phyloP scores from a whole-genome alignment of 2,329 filamentous ascomycete genomes.

The Stachybotrys chartarum region DNA sequence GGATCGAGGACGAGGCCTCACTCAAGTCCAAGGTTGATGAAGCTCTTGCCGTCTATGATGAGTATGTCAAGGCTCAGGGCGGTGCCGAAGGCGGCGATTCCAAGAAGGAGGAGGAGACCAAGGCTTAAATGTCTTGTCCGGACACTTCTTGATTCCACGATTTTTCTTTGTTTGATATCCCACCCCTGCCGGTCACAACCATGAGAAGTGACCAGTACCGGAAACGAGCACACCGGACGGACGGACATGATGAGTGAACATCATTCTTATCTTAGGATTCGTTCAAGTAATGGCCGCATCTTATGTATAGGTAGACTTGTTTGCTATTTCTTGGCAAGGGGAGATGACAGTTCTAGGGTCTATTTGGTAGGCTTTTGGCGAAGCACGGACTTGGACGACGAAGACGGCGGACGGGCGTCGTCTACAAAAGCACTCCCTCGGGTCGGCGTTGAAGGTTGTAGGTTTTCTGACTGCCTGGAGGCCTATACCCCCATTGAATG shows the following conservation, averaged over 20 bases:
- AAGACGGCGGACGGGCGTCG: constrained; percentile 9
- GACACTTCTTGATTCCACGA: constrained; percentile 6
- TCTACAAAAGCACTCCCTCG: constrained; percentile 19
- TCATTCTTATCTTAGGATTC: constrained; percentile 18
- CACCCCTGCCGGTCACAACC: too few relatives aligned
- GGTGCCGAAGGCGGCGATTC: constrained; percentile 30
- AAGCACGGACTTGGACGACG: background rate
- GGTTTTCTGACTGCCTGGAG: constrained; percentile 32
- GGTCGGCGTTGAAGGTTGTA: constrained; percentile 33
- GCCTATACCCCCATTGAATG: constrained; percentile 32
- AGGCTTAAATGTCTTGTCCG: constrained; percentile 25
- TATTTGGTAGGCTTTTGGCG: constrained; percentile 11
- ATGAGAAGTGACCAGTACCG: background rate
- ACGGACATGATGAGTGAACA: constrained; percentile 17
- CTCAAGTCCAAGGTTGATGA: constrained; percentile 96
- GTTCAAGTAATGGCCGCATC: constrained; percentile 11
- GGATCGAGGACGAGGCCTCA: constrained; percentile 81
- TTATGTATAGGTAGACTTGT: constrained; percentile 34
- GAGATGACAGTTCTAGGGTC: constrained; percentile 26
- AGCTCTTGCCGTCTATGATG: constrained; percentile 93
- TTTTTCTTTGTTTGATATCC: constrained; percentile 21
- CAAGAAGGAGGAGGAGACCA: constrained; percentile 42
- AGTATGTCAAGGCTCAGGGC: constrained; percentile 87
- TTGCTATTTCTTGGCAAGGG: constrained; percentile 29
- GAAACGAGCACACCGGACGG: constrained; percentile 14